Evolutionary conservation across 495 filamentous ascomycete species (phyloP), one percentile per base, ranked within the genome.

Genomic region (Penicillium roqueforti): DNA sequence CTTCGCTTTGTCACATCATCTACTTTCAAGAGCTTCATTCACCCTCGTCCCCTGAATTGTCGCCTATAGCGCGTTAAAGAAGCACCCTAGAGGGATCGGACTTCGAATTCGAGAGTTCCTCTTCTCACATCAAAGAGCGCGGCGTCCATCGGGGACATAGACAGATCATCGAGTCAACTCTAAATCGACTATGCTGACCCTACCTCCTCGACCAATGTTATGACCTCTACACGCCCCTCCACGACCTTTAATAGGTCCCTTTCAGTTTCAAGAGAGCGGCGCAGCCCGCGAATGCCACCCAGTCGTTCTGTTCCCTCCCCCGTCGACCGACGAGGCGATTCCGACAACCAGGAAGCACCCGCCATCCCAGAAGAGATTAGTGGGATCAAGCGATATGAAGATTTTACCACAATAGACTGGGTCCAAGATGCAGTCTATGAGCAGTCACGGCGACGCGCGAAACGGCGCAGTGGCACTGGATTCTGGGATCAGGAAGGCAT

Each of bases 391-490:
- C 83, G 95, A 72, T 98, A 98, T 75, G 93, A 97, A 68, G 85
- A 89, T 65, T 98, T 98, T 67, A 97, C 92, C 4, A 98, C 93
- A 0, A 98, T 98, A 81, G 92, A 98, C 69, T 98, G 93, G 93
- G 91, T 98, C 1, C 91, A 98, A 67, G 93, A 98, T 83, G 92
- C 92, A 2, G 86, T 92, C 13, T 86, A 91, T 42, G 93, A 96
- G 69, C 89, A 96, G 68, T 71, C 87, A 32, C 83, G 92, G 43
- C 80, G 92, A 46, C 87, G 88, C 62, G 82, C 87, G 18, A 78
- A 85, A 65, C 80, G 86, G 62, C 84, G 83, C 74, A 85, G 86
- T 57, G 83, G 83, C 14, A 85, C 82, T 18, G 86, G 88, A 3
- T 87, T 88, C 60, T 91, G 88, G 73, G 84, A 88, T 55, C 76